These are phyloP conservation scores for Sugiyamaella floridensis DNA, from an alignment of 805 yeast species.

Conservation along the genomic window DNA sequence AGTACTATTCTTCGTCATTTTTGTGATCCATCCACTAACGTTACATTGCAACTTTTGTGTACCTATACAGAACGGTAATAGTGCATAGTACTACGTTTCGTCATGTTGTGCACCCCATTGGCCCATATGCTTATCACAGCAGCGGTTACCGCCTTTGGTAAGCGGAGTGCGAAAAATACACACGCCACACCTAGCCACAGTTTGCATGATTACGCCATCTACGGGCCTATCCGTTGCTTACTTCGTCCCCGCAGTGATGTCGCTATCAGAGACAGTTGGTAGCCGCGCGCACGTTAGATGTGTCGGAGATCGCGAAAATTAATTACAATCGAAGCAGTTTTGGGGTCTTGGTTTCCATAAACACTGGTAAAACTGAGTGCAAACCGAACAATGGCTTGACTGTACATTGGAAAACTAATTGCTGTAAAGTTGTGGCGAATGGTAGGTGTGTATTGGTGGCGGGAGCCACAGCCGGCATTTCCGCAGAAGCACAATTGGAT, in stretches of 20 bases:
- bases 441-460: background rate
- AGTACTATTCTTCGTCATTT: no score
- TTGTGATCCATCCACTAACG: no score
- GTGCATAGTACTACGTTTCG: no score
- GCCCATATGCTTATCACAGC: no score
- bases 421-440: background rate
- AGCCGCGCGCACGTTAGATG: background rate
- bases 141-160: background rate
- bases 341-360: no score
- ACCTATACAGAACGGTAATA: no score
- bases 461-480: background rate
- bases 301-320: background rate
- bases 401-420: no score
- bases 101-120: no score
- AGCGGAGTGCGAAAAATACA: background rate
- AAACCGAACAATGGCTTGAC: no score
- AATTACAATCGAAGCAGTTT: no score
- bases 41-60: no score
- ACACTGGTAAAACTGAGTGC: no score
- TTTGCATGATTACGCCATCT: background rate
- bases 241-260: background rate
- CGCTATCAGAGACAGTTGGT: background rate
- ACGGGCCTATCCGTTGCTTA: background rate
- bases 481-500: background rate
- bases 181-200: background rate